Conservation (phyloP, 2,329 filamentous ascomycete genomes). For the Penicillium sp. region DNA sequence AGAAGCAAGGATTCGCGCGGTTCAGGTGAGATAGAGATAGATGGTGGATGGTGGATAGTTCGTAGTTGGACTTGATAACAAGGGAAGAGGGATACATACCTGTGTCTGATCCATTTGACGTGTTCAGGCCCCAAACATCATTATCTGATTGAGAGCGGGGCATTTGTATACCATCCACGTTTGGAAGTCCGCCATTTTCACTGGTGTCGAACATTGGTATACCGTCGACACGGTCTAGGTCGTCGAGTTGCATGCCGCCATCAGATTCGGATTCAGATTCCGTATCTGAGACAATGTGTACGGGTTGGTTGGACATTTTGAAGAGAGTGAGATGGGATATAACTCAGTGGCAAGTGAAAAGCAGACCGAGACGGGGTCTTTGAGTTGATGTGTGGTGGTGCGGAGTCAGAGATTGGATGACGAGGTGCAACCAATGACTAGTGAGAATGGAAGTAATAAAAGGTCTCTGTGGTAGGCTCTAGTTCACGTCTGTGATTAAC, state of each 20-base stretch:
- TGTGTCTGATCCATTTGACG: not conserved
- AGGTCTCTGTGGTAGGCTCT: not conserved
- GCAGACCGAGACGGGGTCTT: not conserved
- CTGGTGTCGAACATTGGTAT: not conserved
- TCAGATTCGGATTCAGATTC: slow-evolving; percentile 22
- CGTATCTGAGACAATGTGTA: slow-evolving; percentile 17
- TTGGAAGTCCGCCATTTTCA: not conserved
- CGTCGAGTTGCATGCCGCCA: slow-evolving; percentile 30
- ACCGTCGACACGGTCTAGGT: slow-evolving; percentile 2
- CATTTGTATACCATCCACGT: not conserved
- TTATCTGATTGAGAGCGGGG: not conserved
- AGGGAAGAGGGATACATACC: not conserved
- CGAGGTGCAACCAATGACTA: not conserved
- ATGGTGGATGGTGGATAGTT: no score
- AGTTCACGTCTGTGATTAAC: not conserved
- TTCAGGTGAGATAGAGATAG: not conserved
- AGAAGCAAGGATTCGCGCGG: not conserved
- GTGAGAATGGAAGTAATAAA: not conserved
- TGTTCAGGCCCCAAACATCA: not conserved
- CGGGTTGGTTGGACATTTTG: slow-evolving; percentile 16
- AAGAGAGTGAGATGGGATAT: not conserved
- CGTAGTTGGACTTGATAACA: not conserved
- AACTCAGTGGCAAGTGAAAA: not conserved
- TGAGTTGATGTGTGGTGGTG: not conserved
- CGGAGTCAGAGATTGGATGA: not conserved